These are phyloP conservation scores for Yarrowia divulgata DNA, from an alignment of 805 yeast genomes.

Conservation along the genomic window DNA sequence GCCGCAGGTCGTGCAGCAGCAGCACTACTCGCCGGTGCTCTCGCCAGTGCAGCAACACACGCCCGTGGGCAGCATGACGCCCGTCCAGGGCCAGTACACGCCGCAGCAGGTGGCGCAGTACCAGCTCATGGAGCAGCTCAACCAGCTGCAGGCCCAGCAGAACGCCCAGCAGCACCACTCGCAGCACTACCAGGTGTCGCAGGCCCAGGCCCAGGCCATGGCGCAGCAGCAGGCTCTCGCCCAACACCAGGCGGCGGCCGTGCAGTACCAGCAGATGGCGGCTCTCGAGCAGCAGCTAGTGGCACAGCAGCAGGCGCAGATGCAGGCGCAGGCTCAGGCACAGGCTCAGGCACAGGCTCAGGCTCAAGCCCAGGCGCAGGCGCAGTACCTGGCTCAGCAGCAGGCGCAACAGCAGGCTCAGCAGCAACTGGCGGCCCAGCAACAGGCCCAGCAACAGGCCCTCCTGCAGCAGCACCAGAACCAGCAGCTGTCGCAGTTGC, in stretches of 20 bases:
- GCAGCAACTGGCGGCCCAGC: constrained; percentile 13
- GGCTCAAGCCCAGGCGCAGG: constrained; percentile 1
- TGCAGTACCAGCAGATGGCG: constrained; percentile 29
- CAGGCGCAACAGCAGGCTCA: constrained; percentile 24
- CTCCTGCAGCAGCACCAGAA: constrained; percentile 28
- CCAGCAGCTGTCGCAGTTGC: constrained; percentile 33
- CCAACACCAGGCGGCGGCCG: constrained; percentile 24
- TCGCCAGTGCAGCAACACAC: constrained; percentile 31
- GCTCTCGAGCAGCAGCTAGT: constrained; percentile 20
- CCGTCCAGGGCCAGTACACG: constrained; percentile 16
- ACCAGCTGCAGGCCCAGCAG: constrained; percentile 28
- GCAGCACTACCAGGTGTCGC: constrained; percentile 8
- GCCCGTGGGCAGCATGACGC: constrained; percentile 15
- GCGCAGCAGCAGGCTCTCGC: constrained; percentile 10
- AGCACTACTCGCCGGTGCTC: constrained; percentile 21
- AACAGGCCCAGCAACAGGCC: constrained; percentile 29
- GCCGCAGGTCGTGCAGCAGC: background rate
- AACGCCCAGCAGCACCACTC: constrained; percentile 11
- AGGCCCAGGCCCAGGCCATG: constrained; percentile 22
- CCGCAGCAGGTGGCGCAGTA: constrained; percentile 27
- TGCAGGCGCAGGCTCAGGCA: constrained; percentile 8
- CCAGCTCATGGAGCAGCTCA: constrained; percentile 31
- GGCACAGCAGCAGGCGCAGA: constrained; percentile 26
- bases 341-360: constrained; percentile 13
- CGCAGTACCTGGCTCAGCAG: constrained; percentile 16